Base-by-base conservation (phyloP, 2,329 filamentous ascomycete genomes). In the Talaromyces piceae region DNA sequence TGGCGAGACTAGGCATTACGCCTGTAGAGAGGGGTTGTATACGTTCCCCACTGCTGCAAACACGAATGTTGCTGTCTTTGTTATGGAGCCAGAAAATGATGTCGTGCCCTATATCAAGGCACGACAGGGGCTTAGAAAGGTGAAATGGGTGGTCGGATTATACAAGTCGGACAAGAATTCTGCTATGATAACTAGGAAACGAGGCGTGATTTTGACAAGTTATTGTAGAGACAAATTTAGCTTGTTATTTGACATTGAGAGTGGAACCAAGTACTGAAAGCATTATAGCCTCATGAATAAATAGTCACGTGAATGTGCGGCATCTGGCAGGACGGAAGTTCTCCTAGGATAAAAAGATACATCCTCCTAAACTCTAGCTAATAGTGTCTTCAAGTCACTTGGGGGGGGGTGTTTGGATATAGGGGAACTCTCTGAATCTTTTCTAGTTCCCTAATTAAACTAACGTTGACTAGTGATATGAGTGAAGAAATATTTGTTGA, bases 251-350 rank as follows among this genome's bases (percentile, higher is more conserved):
- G 30, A 33, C 30, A n/a, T n/a, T 33, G 8, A 33, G 30, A 16
- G 30, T 33, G 18, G 9, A 16, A 44, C 31, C 45, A 57, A 50
- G 23, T 48, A 44, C 51, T 47, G 50, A 44, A 45, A 45, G 9
- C 43, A 45, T 30, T 45, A 31, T 33, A 50, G 33, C n/a, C n/a
- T n/a, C n/a, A n/a, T n/a, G 50, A 51, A 48, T 28, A 28, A 22
- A 41, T 52, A 31, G 20, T 56, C 49, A 55, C 23, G 26, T 27
- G 7, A 20, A 18, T 45, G 28, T 45, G 43, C 22, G 23, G 7
- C 26, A 45, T 45, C 25, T 9, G 26, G n/a, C 16, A 45, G 43
- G 22, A 26, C 28, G 5, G 43, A n/a, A 16, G 7, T 45, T 30
- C 28, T 12, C 43, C 26, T 5, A 30, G 13, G 13, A 31, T 11